Evolutionary conservation across 148 eudicot species (phyloP), one percentile per base, ranked within the genome.

Genomic region (Linanthus parryae): DNA sequence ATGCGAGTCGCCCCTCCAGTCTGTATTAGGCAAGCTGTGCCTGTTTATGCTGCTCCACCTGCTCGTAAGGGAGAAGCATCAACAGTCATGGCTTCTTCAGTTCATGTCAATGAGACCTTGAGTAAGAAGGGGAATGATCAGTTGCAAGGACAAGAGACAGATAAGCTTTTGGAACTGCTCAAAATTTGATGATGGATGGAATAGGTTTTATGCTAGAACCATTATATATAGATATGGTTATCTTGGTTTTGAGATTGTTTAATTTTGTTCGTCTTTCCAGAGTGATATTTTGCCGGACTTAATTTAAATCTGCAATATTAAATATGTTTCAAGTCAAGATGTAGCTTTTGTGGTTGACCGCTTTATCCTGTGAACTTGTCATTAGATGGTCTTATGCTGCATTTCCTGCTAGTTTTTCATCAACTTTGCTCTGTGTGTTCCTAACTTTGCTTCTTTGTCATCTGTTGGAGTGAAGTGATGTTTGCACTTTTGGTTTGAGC

Each of bases 141-240:
- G 5, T 11, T 52, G 3, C 56, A 49, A 52, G 73, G 74, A 52
- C 50, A 69, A 7, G 63, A 76, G 31, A 80, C 67, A 14, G 52
- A 49, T 52, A 73, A 66, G 51, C 62, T 69, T 63, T 60, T 80
- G 72, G 79, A 80, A 42, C 71, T 70, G 65, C 86, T 86, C 38
- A 60, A 80, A 64, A 62, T 86, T 33, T 82, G 65, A 50, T 50
- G 30, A 25, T 50, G 39, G 54, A 50, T 7, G n/a, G n/a, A n/a
- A n/a, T n/a, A n/a, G n/a, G n/a, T n/a, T n/a, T n/a, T n/a, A 68
- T 24, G 33, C 57, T 50, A 59, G 70, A 59, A 58, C 62, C 45
- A 28, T 45, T 42, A 61, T 54, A 64, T 53, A 58, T 55, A 58
- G 54, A 55, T 52, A 54, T 64, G 57, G n/a, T n/a, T 44, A 65